Conservation (phyloP, 2,329 filamentous ascomycete species). For the Chaetomium olivaceum region DNA sequence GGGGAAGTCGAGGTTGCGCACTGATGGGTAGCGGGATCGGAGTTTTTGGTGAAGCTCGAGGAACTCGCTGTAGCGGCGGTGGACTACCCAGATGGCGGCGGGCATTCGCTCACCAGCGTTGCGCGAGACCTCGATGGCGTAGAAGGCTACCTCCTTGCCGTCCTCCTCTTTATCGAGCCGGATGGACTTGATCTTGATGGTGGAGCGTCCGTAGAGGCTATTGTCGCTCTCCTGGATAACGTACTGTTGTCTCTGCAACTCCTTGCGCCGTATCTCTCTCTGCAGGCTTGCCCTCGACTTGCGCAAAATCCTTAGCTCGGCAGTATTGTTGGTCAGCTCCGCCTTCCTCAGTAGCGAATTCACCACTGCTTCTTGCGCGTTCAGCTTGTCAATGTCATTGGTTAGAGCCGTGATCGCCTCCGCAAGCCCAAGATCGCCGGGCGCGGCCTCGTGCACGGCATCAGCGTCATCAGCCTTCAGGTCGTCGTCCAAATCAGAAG, state of each 20-base stretch:
- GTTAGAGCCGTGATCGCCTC: conserved; percentile 90
- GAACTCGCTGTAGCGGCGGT: conserved; percentile 95
- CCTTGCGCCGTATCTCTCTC: conserved; percentile 88
- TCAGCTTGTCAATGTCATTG: conserved; percentile 84
- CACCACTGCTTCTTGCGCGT: conserved; percentile 84
- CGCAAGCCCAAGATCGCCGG: conserved; percentile 87
- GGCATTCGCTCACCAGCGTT: conserved; percentile 95
- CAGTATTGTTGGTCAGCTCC: conserved; percentile 94
- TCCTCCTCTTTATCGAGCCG: conserved; percentile 91
- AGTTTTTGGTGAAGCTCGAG: conserved; percentile 91
- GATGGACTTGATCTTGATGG: conserved; percentile 85
- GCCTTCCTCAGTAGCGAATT: conserved; percentile 91
- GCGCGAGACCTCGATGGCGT: conserved; percentile 87
- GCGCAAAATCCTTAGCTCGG: conserved; percentile 84
- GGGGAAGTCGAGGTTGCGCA: conserved; percentile 88
- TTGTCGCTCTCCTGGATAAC: conserved; percentile 98
- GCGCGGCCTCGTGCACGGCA: conserved; percentile 89
- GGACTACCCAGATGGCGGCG: conserved; percentile 89
- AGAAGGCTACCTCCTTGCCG: conserved; percentile 89
- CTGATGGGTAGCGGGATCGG: conserved; percentile 79
- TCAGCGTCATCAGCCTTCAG: conserved; percentile 67
- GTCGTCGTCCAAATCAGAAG: conserved; percentile 67
- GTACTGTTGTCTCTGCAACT: conserved; percentile 94
- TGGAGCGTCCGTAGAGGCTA: conserved; percentile 89
- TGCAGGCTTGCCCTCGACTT: conserved; percentile 95